Base-by-base conservation (phyloP, 2,329 filamentous ascomycete species). In the Dothideomycetes sp. region DNA sequence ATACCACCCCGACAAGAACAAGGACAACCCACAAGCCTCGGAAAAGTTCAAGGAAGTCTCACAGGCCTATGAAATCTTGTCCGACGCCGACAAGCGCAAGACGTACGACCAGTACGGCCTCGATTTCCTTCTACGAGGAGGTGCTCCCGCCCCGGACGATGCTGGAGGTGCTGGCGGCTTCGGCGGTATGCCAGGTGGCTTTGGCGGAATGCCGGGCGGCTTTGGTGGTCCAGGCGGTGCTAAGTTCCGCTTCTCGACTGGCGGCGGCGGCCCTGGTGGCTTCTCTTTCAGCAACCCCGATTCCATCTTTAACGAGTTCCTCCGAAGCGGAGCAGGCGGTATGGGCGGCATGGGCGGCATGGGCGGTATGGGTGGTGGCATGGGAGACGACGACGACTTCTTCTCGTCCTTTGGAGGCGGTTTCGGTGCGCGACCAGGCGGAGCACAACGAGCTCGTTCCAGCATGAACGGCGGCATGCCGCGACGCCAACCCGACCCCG, bases 21-120 rank as follows among this genome's bases (percentile, higher is more conserved):
- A 88, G 64, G 81, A 94, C 65, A 87, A 89, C 53, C 79, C 87
- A 20, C 68, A 78, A 38, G 85, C 89, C 7, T 71, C 78, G 46
- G 91, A 96, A 61, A 95, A 89, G 65, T 98, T 98, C 73, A 98
- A 98, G 68, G 91, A 96, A 62, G 84, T 87, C 49, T 94, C 87
- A 1, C 88, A 96, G 67, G 91, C 91, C 43, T 98, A 95, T 68
- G 91, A 98, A 67, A 94, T 98, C 53, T 79, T 98, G 3, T 94
- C 86, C 47, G 91, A 98, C 56, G 88, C 89, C 45, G 88, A 96
- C 60, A 98, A 96, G 67, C 82, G 91, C 56, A 91, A 94, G 64
- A 80, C 81, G 29, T 98, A 98, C 61, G 91, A 98, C 61, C 81
- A 89, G 59, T 95, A 81, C 63, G 91, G 91, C 47, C 80, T 96